Evolutionary conservation across 1,284 basidiomycete species (phyloP).

Genomic region (Pascua guehoae): DNA sequence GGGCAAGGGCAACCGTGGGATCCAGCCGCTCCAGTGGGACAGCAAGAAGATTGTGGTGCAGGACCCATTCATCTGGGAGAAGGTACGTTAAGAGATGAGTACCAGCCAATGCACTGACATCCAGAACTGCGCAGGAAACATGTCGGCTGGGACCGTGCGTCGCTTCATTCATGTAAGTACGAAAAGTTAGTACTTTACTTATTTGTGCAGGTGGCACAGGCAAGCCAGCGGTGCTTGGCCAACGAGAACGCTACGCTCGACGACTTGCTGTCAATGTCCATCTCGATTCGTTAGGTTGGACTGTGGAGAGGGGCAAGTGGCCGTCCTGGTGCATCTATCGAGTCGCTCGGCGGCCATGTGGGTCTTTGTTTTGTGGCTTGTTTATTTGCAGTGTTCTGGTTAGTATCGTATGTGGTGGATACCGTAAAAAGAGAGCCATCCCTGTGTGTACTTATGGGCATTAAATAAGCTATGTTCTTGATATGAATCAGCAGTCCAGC

Average conservation of each 20-base stretch:
- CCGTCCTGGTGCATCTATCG: too few relatives aligned
- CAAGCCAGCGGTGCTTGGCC: background rate
- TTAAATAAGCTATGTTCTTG: too few relatives aligned
- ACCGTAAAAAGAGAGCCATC: too few relatives aligned
- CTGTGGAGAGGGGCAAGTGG: too few relatives aligned
- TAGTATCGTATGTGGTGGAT: too few relatives aligned
- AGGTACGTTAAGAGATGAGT: slow-evolving; percentile 28
- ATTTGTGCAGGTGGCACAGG: background rate
- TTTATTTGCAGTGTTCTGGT: too few relatives aligned
- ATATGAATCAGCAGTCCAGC: too few relatives aligned
- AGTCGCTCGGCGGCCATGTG: too few relatives aligned
- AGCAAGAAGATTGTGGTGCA: slow-evolving; percentile 40
- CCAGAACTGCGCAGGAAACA: slow-evolving; percentile 25
- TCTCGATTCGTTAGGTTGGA: too few relatives aligned
- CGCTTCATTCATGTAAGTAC: slow-evolving; percentile 11
- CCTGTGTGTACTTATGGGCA: too few relatives aligned
- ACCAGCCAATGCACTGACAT: background rate
- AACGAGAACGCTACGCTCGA: background rate
- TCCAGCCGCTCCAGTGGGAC: slow-evolving; percentile 40
- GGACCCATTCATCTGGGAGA: slow-evolving; percentile 48
- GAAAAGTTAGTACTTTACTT: background rate
- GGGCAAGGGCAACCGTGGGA: background rate
- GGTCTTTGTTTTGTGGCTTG: too few relatives aligned
- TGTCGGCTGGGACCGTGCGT: slow-evolving; percentile 7
- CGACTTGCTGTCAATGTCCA: background rate